Evolutionary conservation across 2,329 filamentous ascomycete genomes (phyloP), one percentile per base, ranked within the genome.

Genomic region (Trichoderma atroviride): DNA sequence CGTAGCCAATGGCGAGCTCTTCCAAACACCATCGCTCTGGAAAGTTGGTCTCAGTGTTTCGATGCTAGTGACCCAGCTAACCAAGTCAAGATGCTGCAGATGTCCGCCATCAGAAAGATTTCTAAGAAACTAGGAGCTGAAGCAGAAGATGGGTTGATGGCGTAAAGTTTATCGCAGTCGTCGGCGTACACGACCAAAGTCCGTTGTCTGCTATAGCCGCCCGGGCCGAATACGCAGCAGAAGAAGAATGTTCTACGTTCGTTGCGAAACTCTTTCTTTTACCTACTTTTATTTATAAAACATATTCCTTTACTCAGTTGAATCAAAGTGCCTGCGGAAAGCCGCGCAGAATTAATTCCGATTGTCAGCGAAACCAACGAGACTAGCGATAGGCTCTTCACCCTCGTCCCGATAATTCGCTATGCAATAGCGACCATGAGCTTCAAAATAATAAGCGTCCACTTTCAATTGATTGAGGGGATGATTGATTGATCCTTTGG

Each of bases 161-260:
- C 55, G 55, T 35, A 40, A 67, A 59, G 64, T 31, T 67, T 67
- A 67, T 52, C 33, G 55, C 55, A 33, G 16, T 57, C 19, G 24
- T 37, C 37, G 37, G 57, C 13, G 35, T 22, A 4, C 33, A 22
- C 33, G 40, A 47, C n/a, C 10, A 35, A 14, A 29, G 14, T 19
- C 40, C 24, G 22, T 9, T 22, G 31, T 43, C 22, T 31, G 35
- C 1, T 37, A 59, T 19, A 29, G 55, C 64, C 55, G 64, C n/a
- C 13, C 40, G 55, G 64, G 55, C 63, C 63, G 63, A n/a, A 43
- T n/a, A 43, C 19, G 40, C 40, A n/a, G 9, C n/a, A 43, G 40
- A 43, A 43, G 16, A 43, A 19, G 27, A 56, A 65, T 33, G 27
- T 10, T 31, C 52, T n/a, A 47, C 33, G 40, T 65, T 65, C 56